Base-by-base conservation (phyloP, 495 filamentous ascomycete genomes). In the Aspergillus ostianus region DNA sequence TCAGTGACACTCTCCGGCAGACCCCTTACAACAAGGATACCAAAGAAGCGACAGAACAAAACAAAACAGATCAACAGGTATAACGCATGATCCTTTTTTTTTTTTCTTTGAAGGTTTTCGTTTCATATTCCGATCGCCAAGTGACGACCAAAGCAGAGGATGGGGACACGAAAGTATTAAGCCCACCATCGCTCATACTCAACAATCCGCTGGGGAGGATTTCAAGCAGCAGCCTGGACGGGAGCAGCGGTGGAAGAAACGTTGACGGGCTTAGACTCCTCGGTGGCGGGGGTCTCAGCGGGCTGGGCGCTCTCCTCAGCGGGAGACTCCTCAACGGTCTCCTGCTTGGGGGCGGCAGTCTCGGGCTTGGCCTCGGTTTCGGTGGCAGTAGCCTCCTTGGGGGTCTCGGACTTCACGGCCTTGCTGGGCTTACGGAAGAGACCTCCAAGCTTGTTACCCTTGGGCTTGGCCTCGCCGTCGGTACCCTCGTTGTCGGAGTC, bases 371-470 rank as follows among this genome's bases (percentile, higher is more conserved):
- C 51, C 64, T 76, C 71, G 44, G 70, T 52, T 58, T 75, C 70
- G 50, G 65, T 66, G 55, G 72, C 65, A 44, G 68, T 51, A 32
- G 66, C 59, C 55, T 73, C 65, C 67, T 76, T 72, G 61, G 73
- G 36, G 36, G 36, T 70, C 64, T 75, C 73, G 26, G 74, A 67
- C 75, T 80, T 81, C 58, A 77, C 76, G 53, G 80, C 81, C 71
- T 81, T 81, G 78, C 78, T 82, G 61, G 80, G 74, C 74, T 80
- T 82, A 65, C 82, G 82, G 74, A 84, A 84, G 44, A 85, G 74
- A 64, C 77, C 77, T 49, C 80, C 80, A 23, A 85, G 74, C 68
- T 80, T 82, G 72, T 79, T 78, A 61, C 66, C 65, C 71, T 80
- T 76, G 63, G 67, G 59, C 80, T 82, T 84, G 61, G 73, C 61